These are phyloP conservation scores for Gracilaria domingensis DNA, from an alignment of 23 red algal genomes.

Conservation along the genomic window DNA sequence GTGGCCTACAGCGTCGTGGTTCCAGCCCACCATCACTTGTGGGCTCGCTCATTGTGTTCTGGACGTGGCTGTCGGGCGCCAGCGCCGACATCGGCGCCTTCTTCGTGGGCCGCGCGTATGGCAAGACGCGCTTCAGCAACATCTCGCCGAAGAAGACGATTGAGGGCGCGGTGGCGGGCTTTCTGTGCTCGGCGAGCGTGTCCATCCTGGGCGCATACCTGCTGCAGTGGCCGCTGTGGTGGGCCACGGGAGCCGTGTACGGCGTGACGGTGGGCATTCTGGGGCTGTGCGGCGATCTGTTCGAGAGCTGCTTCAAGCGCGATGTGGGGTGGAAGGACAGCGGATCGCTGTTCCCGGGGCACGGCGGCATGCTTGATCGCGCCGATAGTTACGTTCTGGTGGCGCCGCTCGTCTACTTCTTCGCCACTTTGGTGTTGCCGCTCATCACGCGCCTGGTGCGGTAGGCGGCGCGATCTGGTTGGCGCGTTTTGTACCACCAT, in stretches of 20 bases:
- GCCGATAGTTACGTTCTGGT: slow-evolving; percentile 92
- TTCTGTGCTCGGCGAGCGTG: slow-evolving; percentile 79
- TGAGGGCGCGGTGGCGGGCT: slow-evolving; percentile 95
- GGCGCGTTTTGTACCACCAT: no score
- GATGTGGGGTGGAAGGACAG: slow-evolving; percentile 99
- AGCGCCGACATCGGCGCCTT: slow-evolving; percentile 93
- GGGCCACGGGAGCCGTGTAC: slow-evolving; percentile 89
- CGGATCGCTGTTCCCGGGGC: slow-evolving; percentile 87
- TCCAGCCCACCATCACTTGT: slow-evolving; percentile 71
- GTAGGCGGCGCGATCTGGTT: slow-evolving; percentile 3
- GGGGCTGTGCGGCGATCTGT: slow-evolving; percentile 96
- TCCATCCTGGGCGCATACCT: slow-evolving; percentile 86
- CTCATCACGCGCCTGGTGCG: slow-evolving; percentile 51
- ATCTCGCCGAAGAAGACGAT: slow-evolving; percentile 97
- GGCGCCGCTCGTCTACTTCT: slow-evolving; percentile 96
- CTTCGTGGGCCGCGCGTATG: slow-evolving; percentile 84
- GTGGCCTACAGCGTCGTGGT: slow-evolving; percentile 54
- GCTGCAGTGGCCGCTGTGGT: slow-evolving; percentile 94
- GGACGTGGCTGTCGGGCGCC: slow-evolving; percentile 95
- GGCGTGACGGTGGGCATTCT: slow-evolving; percentile 92
- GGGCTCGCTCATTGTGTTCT: slow-evolving; percentile 88
- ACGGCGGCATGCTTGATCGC: slow-evolving; percentile 98
- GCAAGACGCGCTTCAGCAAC: slow-evolving; percentile 70
- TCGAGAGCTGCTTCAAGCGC: slow-evolving; percentile 95
- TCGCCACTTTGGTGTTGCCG: slow-evolving; percentile 86